Evolutionary conservation across 305 asterid genomes (phyloP), one percentile per base, ranked within the genome.

Genomic region (Fraxinus albicans): DNA sequence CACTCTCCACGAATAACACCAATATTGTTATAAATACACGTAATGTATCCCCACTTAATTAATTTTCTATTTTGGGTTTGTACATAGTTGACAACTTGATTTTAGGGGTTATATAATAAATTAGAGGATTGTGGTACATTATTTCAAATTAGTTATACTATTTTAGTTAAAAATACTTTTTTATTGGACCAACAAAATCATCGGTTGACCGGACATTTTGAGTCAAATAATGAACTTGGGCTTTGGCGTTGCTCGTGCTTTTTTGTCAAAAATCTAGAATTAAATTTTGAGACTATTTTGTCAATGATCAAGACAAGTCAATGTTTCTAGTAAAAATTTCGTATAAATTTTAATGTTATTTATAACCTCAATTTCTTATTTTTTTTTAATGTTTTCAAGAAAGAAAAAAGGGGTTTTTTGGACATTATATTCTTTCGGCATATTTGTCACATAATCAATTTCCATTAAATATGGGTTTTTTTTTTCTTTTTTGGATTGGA

Each of bases 1-100:
- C 84, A 65, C 33, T 75, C 69, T 73, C 40, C 73, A 69, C 76
- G 63, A 80, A 79, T 36, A 34, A 40, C 73, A 84, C 47, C 7
- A 80, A 17, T n/a, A 6, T n/a, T 53, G 65, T 53, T 53, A n/a
- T 55, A 50, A 47, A 13, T 47, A 47, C 58, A 13, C n/a, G 58
- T 44, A n/a, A n/a, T 55, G 25, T 17, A 55, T n/a, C 65, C 65
- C 65, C 25, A 55, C 67, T n/a, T 55, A 55, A 55, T 55, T 55
- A n/a, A n/a, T 55, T 55, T 55, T 17, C 2, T 53, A 17, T 5
- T 53, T 53, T 17, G 65, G 9, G 65, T 53, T 53, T 53, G 65
- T 53, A 55, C 23, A 5, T 55, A 55, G 67, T n/a, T 55, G 67
- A 55, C 67, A 55, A 55, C 25, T 55, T 55, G 67, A 55, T 17